Evolutionary conservation across 371 early-diverging fungal genomes (phyloP), one percentile per base, ranked within the genome.

Genomic region (Mucor plumbeus): DNA sequence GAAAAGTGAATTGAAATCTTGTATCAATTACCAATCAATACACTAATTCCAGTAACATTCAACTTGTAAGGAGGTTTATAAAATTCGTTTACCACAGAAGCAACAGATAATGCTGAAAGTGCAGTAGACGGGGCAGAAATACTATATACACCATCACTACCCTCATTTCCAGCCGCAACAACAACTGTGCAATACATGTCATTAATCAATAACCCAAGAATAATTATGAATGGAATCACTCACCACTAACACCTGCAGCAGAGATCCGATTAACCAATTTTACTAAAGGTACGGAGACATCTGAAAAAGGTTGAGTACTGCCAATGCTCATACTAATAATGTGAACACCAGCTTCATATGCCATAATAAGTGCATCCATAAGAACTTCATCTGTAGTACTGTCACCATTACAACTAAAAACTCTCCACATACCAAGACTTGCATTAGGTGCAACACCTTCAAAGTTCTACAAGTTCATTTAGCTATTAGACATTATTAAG

Each of bases 261-360:
- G 63, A 53, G 26, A 69, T 64, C 38, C 38, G 40, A 15, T 60
- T 31, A 21, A 56, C 15, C 1, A 71, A 14, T n/a, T 21, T 59
- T 3, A 15, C 19, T 41, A 39, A 34, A 17, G 44, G 65, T 31
- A 75, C 70, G 1, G 76, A 68, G 44, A 72, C 69, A 21, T 77
- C 74, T 19, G 63, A 58, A 80, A 83, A 89, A 36, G 74, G 77
- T 9, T 9, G 5, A 8, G 41, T 76, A 70, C 21, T 80, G 19
- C 94, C 92, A 38, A 92, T 60, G 60, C 88, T 87, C 79, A 93
- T 68, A 70, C 82, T 90, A 61, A 90, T 81, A 44, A 90, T 70
- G 41, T 89, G 81, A 70, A 87, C 84, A 17, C 72, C 70, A 7
- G 72, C 72, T 33, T 77, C 90, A 59, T 78, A 80, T 0, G 93